These are phyloP conservation scores for Paecilomyces variotii DNA, from an alignment of 2,329 filamentous ascomycete species.

Conservation along the genomic window DNA sequence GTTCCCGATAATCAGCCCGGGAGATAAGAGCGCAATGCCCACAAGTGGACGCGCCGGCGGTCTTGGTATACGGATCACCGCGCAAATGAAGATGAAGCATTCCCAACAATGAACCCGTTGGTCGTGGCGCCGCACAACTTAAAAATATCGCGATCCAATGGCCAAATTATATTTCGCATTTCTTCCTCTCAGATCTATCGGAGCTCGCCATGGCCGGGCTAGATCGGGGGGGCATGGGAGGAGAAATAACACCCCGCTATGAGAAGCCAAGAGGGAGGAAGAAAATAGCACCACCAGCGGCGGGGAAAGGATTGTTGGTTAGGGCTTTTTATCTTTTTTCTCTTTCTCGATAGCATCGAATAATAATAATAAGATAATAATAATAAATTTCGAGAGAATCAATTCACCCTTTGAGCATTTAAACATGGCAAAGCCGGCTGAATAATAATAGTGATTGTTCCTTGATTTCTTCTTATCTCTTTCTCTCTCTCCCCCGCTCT, in stretches of 20 bases:
- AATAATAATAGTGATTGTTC: background rate
- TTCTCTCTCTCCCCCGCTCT: background rate
- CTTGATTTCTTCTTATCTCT: background rate
- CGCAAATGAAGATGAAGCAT: background rate
- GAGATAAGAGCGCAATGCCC: background rate
- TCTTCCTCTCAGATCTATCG: background rate
- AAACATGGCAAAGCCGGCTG: background rate
- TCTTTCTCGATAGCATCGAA: background rate
- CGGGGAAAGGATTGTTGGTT: background rate
- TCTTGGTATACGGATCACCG: background rate
- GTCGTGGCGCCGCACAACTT: background rate
- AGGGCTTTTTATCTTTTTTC: background rate
- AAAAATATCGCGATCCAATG: background rate
- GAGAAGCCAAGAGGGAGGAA: background rate
- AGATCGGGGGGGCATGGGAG: background rate
- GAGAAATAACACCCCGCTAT: background rate
- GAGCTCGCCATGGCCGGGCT: background rate
- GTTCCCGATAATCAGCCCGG: background rate
- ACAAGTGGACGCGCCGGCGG: background rate
- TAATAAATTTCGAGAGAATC: background rate
- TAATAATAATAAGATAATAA: background rate
- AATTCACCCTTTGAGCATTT: too few relatives aligned
- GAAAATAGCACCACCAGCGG: background rate
- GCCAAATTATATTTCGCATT: background rate
- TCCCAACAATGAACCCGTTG: background rate